Base-by-base conservation (phyloP, 2,329 filamentous ascomycete genomes). In the Tolypocladium ophioglossoides region DNA sequence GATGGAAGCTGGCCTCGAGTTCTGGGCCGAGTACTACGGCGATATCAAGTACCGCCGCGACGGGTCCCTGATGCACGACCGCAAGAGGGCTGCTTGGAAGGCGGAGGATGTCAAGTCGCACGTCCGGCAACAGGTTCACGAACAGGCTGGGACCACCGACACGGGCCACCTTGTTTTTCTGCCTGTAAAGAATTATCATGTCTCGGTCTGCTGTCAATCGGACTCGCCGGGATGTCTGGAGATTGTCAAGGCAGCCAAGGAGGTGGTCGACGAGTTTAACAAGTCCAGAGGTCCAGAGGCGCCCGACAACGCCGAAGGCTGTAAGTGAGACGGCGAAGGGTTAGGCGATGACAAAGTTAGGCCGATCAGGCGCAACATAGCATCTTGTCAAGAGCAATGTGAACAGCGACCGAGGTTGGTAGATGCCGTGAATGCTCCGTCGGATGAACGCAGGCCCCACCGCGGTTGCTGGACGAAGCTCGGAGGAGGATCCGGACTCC, bases 181-280 rank as follows among this genome's bases (percentile, higher is more conserved):
- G n/a, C 37, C 68, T 0, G 58, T 75, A 6, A 71, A 72, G 57
- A 66, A 70, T 27, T 72, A 75, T 52, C 69, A 67, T 0, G 57
- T 74, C 7, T 72, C 71, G 12, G 65, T 76, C 22, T 77, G 74
- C 52, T 75, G 72, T 56, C 74, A 77, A 58, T 76, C 73, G 0
- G 74, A 77, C 56, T 73, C 70, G 3, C 74, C 74, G 6, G 72
- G 70, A 0, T 74, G 71, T 53, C 56, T 75, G 12, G 72, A 72
- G 14, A 75, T 75, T 53, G 67, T 75, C 30, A 68, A 62, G 54
- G 68, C 69, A 10, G 69, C 71, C 16, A 65, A 68, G 40, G 66
- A 64, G 49, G 65, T 71, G 53, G 68, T 68, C 14, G 70, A 76
- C 57, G 67, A 68, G 35, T 74, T 74, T 48, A 76, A 76, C 41